A percentile compares a stretch with the other conserved stretches of the same genome.
phyloP scores from a whole-genome alignment of 176 grass and related monocot species.

The barley (Hordeum vulgare) region MorexV3_pseudomolecules_assembly NC_058523.1:63721279-63721778 shows the following conservation, averaged over 20 bases:
- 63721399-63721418: slow-evolving; percentile 88
- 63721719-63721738: slow-evolving; percentile 98
- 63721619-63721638: slow-evolving; percentile 48
- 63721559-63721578: slow-evolving; percentile 43
- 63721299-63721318: slow-evolving; percentile 69
- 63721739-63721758: slow-evolving; percentile 90
- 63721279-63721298: slow-evolving; percentile 49
- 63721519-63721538: slow-evolving; percentile 84
- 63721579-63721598: slow-evolving; percentile 41
- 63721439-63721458: slow-evolving; percentile 95
- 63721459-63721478: slow-evolving; percentile 94
- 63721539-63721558: slow-evolving; percentile 43
- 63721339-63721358: slow-evolving; percentile 79
- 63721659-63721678: slow-evolving; percentile 53
- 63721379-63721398: slow-evolving; percentile 90
- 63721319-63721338: slow-evolving; percentile 74
- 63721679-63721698: slow-evolving; percentile 72
- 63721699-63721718: slow-evolving; percentile 85
- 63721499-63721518: slow-evolving; percentile 86
- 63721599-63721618: slow-evolving; percentile 30
- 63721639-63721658: slow-evolving; percentile 40
- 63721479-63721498: slow-evolving; percentile 91
- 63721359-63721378: slow-evolving; percentile 98
- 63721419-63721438: slow-evolving; percentile 96
- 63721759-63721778: slow-evolving; percentile 83